Conservation (phyloP, 225 moss, liverwort and hornwort species). For the Pleurozium schreberi region DNA sequence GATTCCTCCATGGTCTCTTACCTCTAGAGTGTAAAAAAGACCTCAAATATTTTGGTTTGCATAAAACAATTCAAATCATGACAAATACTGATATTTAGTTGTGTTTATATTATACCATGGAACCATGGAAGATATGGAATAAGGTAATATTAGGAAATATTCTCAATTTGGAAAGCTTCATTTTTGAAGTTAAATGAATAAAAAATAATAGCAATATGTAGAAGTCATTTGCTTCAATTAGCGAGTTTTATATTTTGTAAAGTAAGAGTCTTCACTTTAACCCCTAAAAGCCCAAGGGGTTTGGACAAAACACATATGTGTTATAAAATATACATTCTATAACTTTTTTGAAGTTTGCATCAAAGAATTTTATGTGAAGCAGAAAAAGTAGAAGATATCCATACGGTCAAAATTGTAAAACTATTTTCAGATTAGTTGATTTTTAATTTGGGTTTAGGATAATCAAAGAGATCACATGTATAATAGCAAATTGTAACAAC, state of each 20-base stretch:
- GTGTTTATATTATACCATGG: rapidly evolving
- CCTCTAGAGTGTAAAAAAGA: background rate
- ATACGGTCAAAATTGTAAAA: no score
- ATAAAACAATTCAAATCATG: background rate
- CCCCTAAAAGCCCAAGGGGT: no score
- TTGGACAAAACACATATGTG: no score
- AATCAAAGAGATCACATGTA: background rate
- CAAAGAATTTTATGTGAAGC: no score
- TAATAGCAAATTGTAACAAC: background rate
- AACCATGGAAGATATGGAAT: background rate
- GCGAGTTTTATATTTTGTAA: background rate
- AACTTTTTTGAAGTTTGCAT: no score
- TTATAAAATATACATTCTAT: no score
- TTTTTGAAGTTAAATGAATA: background rate
- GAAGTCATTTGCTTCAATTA: rapidly evolving
- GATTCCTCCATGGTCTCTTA: rapidly evolving
- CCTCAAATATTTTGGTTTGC: no score
- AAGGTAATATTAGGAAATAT: rapidly evolving
- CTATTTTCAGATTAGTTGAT: no score
- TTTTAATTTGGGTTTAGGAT: background rate
- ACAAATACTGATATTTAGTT: background rate
- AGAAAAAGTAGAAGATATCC: no score
- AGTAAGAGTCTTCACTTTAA: background rate
- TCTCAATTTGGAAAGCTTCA: background rate
- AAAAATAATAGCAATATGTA: rapidly evolving